Base-by-base conservation (phyloP, 2,329 filamentous ascomycete species). In the Arthrocladium fulminans region DNA sequence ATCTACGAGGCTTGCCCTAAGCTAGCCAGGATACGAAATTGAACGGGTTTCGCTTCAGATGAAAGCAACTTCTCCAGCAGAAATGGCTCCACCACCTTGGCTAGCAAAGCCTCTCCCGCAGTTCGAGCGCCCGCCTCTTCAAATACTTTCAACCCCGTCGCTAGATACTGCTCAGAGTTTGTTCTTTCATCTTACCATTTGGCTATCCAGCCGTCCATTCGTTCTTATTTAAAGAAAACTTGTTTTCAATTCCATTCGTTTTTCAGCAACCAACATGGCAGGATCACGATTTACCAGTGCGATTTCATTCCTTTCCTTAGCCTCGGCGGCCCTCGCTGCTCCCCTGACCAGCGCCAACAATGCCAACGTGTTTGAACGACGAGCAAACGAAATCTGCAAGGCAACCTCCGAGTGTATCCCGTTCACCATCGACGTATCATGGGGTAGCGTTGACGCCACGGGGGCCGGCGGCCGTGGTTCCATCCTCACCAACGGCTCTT, bases 401-500 rank as follows among this genome's bases (percentile, higher is more conserved):
- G 70, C 70, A 1, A 71, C 70, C 0, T 53, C 52, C 12, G 41
- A 52, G 48, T 54, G 53, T 40, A 40, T 55, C 34, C 54, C 54
- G 3, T 65, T 65, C 51, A 55, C 60, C 30, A 52, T 66, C 20
- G 63, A 59, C 6, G 48, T 67, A 12, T 65, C 62, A 35, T 65
- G 62, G 62, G 60, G 60, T 30, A 50, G 55, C 13, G 61, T 61
- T 13, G 56, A 60, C 8, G 60, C 62, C 0, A 60, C 65, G 51
- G 63, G 64, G 15, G 57, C 61, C 62, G 74, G 72, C n/a, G 67
- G 67, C 22, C 67, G 76, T n/a, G 67, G 71, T 17, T 62, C 83
- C 70, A 76, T 88, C 45, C 77, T 82, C 30, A 84, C 88, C 65
- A 88, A 90, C 60, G 80, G 80, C 29, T 72, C 83, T 60, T 88